Percentiles rank a stretch among this genome's conserved stretches.
phyloP scores from a whole-genome alignment of 2,329 filamentous ascomycete genomes.

The Cytospora piceae region DNA sequence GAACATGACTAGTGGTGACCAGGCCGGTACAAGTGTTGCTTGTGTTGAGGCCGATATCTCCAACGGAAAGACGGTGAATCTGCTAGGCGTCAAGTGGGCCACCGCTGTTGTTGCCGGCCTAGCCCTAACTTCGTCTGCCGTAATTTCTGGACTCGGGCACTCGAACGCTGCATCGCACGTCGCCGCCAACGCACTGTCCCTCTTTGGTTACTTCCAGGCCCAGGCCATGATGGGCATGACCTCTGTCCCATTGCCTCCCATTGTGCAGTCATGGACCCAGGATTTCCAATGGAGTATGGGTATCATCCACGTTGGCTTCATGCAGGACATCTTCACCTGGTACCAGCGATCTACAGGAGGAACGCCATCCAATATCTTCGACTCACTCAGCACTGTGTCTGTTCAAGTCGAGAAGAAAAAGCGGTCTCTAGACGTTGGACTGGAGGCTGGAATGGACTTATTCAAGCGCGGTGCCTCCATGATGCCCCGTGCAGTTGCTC shows the following conservation, averaged over 20 bases:
- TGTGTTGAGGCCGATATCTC: constrained; percentile 88
- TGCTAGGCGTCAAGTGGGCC: constrained; percentile 85
- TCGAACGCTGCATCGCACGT: constrained; percentile 94
- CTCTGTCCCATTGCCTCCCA: constrained; percentile 78
- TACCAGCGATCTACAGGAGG: constrained; percentile 94
- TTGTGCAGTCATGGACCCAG: constrained; percentile 92
- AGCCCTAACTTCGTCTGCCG: constrained; percentile 80
- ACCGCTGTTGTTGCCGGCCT: constrained; percentile 87
- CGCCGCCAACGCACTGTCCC: constrained; percentile 88
- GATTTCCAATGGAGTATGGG: constrained; percentile 99
- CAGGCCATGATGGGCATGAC: constrained; percentile 91
- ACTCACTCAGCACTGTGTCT: constrained; percentile 73
- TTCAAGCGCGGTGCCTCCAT: constrained; percentile 60
- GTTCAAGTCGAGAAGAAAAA: constrained; percentile 78
- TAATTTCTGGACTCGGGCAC: constrained; percentile 88
- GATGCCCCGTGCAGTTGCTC: constrained; percentile 47
- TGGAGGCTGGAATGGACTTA: constrained; percentile 46
- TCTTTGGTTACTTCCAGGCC: constrained; percentile 92
- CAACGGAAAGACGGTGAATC: constrained; percentile 90
- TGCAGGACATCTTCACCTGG: constrained; percentile 91
- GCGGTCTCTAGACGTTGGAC: constrained; percentile 19
- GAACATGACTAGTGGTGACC: constrained; percentile 63
- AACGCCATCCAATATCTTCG: constrained; percentile 77
- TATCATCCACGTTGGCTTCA: constrained; percentile 83
- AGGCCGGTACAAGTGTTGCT: constrained; percentile 66